phyloP scores from a whole-genome alignment of 208 protist species.

The Herpetomonas tarakana region DNA sequence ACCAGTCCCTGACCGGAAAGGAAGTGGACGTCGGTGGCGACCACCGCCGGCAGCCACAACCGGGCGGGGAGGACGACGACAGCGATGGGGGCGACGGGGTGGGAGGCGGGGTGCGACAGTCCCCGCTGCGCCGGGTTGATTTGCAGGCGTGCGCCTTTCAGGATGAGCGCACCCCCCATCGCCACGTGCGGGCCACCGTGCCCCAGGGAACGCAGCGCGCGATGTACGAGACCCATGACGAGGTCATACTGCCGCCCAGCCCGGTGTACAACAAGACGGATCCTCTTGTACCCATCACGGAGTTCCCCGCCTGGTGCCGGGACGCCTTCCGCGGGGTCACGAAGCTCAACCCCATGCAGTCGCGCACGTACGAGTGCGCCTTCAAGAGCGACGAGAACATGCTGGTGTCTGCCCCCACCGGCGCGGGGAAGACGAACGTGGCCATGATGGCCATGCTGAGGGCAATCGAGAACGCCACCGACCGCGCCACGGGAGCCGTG shows the following conservation, averaged over 20 bases:
- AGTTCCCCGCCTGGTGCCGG: constrained; percentile 71
- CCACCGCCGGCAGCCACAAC: neutral
- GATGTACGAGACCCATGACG: constrained; percentile 84
- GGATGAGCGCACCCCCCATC: constrained; percentile 79
- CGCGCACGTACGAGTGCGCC: constrained; percentile 90
- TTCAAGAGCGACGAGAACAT: constrained; percentile 97
- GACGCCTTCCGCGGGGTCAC: constrained; percentile 55
- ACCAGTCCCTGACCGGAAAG: constrained; percentile 81
- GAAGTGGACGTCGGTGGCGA: constrained; percentile 32
- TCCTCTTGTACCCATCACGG: constrained; percentile 22
- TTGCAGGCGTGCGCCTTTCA: constrained; percentile 72
- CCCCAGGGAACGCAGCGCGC: constrained; percentile 63
- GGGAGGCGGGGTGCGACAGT: constrained; percentile 23
- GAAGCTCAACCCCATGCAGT: constrained; percentile 97
- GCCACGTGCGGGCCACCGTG: constrained; percentile 60
- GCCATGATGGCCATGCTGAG: constrained; percentile 99
- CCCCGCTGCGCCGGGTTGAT: constrained; percentile 62
- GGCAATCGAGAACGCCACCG: constrained; percentile 49
- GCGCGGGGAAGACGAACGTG: constrained; percentile 99
- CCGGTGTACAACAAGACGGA: constrained; percentile 38
- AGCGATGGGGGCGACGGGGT: neutral
- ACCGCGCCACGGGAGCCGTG: constrained; percentile 9
- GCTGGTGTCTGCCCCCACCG: constrained; percentile 98
- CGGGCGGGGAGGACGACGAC: constrained; percentile 9
- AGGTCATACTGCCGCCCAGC: constrained; percentile 78